Evolutionary conservation across 768 basidiomycete species (phyloP).

Genomic region (Amanita jacksonii): DNA sequence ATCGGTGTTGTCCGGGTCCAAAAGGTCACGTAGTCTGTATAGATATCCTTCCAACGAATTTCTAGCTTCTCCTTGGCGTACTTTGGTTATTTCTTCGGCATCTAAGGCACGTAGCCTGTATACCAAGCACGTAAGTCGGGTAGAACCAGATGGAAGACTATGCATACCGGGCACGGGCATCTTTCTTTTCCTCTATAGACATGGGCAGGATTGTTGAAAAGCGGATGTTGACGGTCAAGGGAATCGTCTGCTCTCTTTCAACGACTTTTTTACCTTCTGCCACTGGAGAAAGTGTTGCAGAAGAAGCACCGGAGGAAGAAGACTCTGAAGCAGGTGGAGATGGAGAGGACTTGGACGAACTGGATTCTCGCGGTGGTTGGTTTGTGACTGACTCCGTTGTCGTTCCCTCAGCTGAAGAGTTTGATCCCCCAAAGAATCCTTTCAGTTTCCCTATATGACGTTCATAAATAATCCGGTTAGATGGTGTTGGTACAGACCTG

Average conservation of each 20-base stretch:
- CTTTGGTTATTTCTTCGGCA: constrained; percentile 64
- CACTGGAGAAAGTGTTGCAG: constrained; percentile 28
- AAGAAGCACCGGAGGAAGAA: constrained; percentile 10
- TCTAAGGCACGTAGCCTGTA: constrained; percentile 79
- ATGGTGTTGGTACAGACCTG: constrained; percentile 36
- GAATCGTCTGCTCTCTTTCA: constrained; percentile 53
- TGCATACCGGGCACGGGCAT: constrained; percentile 60
- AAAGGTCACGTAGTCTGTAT: constrained; percentile 81
- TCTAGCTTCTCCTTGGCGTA: constrained; percentile 77
- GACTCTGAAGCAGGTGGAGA: constrained; percentile 18
- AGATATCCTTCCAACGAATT: constrained; percentile 90
- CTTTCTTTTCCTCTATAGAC: constrained; percentile 67
- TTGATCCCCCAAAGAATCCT: constrained; percentile 62
- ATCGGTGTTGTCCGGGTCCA: constrained; percentile 53
- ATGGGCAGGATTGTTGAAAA: constrained; percentile 68
- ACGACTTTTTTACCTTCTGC: constrained; percentile 27
- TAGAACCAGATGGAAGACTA: background rate
- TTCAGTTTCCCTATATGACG: constrained; percentile 65
- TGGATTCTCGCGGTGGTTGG: constrained; percentile 31
- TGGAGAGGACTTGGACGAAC: constrained; percentile 19
- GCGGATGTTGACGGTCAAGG: constrained; percentile 51
- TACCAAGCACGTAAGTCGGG: constrained; percentile 5
- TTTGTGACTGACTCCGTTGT: constrained; percentile 32
- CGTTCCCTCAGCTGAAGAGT: constrained; percentile 29
- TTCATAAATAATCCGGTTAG: background rate